phyloP scores from a whole-genome alignment of 2,329 filamentous ascomycete genomes.

The Aspergillus sp. region DNA sequence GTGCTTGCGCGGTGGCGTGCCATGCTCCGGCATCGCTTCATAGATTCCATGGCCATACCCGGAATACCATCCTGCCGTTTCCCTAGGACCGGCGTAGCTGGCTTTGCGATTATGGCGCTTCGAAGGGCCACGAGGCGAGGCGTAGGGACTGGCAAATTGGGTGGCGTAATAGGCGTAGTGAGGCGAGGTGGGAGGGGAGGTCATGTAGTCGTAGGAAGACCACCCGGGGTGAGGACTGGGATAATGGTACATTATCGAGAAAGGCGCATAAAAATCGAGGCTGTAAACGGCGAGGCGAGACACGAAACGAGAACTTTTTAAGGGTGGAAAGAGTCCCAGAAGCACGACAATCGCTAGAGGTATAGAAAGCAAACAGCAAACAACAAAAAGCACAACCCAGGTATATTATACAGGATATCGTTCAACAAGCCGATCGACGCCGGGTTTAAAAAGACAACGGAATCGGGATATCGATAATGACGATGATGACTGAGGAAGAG shows the following conservation, averaged over 20 bases:
- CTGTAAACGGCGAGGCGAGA: slow-evolving; percentile 16
- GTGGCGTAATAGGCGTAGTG: slow-evolving; percentile 56
- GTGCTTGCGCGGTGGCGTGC: slow-evolving; percentile 56
- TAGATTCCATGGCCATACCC: slow-evolving; percentile 51
- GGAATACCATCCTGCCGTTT: slow-evolving; percentile 46
- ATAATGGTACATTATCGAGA: slow-evolving; percentile 50
- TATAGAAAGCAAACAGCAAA: slow-evolving; percentile 19
- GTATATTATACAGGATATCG: slow-evolving; percentile 51
- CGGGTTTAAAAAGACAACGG: slow-evolving; percentile 30
- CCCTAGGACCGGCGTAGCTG: slow-evolving; percentile 53
- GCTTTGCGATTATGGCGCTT: slow-evolving; percentile 59
- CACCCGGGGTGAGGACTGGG: slow-evolving; percentile 51
- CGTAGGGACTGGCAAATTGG: slow-evolving; percentile 52
- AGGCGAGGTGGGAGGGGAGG: slow-evolving; percentile 54
- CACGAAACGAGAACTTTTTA: slow-evolving; percentile 23
- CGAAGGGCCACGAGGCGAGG: slow-evolving; percentile 46
- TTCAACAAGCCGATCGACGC: slow-evolving; percentile 38
- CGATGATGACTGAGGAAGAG: slow-evolving; percentile 13
- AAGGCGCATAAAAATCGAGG: slow-evolving; percentile 34
- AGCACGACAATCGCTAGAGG: slow-evolving; percentile 1
- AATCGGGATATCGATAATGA: slow-evolving; percentile 25
- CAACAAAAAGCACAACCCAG: slow-evolving; percentile 30
- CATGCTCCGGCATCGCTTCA: slow-evolving; percentile 50
- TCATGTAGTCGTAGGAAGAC: slow-evolving; percentile 52
- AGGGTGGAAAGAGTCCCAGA: slow-evolving; percentile 14